Evolutionary conservation across 768 basidiomycete species (phyloP), one percentile per base, ranked within the genome.

Genomic region (Gloeopeniophorella convolvens): DNA sequence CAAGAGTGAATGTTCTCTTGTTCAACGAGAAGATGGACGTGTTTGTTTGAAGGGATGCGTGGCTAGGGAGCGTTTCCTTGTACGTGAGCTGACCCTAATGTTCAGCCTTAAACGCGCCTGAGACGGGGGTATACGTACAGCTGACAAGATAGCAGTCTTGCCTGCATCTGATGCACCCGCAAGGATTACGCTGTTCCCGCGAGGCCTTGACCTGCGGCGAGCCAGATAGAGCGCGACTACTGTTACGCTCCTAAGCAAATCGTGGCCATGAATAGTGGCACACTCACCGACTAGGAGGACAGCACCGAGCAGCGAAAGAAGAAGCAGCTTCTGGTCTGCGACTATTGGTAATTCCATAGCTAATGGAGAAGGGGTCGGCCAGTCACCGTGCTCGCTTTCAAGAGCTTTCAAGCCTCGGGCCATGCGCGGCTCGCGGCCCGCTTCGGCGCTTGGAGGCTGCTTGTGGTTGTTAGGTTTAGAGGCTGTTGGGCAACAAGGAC

Each of bases 21-120:
- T 66, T 62, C n/a, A 82, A 57, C 5, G 66, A 51, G 28, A 83
- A 63, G 4, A 72, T 56, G 4, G 78, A 75, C 0, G 73, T 67
- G 63, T 89, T 92, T 4, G 75, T 72, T 63, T 92, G 89, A 62
- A 92, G 70, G 0, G 89, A 91, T 3, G 85, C 80, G 57, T 87
- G 83, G 3, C 85, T 85, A 35, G 78, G 79, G 10, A 85, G 63
- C 1, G 78, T 72, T 62, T 79, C 76, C 24, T 73, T 70, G 62
- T 82, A 88, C 18, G 75, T 75, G 7, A 92, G 70, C 89, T 91
- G 46, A 2, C 23, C 39, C 55, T 56, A 45, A 41, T 54, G 15
- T 26, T 16, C n/a, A 50, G 18, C 31, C 45, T 24, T 42, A 28
- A 45, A 27, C 58, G 50, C 57, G 46, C 31, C 10, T 24, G 23